Evolutionary conservation across 148 eudicot genomes (phyloP).

Genomic region (Vaccinium darrowii): DNA sequence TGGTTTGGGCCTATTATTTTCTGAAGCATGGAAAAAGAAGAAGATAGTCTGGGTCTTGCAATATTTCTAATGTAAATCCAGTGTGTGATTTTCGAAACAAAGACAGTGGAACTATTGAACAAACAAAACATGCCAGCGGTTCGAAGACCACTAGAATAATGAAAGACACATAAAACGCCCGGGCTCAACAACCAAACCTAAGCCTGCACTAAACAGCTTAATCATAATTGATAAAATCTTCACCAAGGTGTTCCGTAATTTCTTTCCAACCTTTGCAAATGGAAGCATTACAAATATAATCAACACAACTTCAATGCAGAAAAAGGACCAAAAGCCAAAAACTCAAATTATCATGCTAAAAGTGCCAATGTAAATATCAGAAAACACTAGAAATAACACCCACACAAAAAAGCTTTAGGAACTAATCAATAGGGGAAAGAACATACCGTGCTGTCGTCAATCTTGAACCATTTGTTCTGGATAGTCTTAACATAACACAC

Average conservation of each 20-base stretch:
- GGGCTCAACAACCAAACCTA: not conserved
- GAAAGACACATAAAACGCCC: not conserved
- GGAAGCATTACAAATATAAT: not conserved
- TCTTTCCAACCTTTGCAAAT: not conserved
- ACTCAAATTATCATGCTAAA: not conserved
- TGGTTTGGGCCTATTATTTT: not conserved
- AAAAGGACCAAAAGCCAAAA: not conserved
- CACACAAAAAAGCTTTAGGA: not conserved
- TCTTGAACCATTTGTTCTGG: slow-evolving; percentile 78
- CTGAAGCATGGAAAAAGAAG: too few relatives aligned
- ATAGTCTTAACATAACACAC: slow-evolving; percentile 78
- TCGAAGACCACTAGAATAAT: not conserved
- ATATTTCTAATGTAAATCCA: not conserved
- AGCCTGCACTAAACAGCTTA: slow-evolving; percentile 8
- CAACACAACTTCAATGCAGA: not conserved
- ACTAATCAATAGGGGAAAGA: not conserved
- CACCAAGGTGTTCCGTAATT: not conserved
- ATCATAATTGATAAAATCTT: not conserved
- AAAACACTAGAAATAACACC: not conserved
- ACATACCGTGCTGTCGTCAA: slow-evolving; percentile 76
- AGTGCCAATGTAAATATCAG: not conserved
- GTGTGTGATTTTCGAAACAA: not conserved
- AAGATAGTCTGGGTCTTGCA: not conserved
- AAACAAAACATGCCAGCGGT: not conserved
- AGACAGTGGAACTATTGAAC: not conserved